Conservation (phyloP, 352 stramenopile genomes). For the Aphanomyces cochlioides region DNA sequence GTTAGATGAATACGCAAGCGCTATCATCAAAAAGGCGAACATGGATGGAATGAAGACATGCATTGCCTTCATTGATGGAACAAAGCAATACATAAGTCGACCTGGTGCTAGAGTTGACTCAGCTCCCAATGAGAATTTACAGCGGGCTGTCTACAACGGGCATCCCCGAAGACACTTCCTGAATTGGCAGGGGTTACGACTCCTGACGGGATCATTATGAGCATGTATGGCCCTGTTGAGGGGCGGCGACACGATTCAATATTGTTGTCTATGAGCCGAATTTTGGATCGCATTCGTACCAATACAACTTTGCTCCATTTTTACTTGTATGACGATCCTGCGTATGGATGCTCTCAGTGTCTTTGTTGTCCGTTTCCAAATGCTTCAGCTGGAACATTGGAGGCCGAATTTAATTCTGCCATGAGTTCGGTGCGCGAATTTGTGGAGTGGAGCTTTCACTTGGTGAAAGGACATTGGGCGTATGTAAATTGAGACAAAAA, state of each 20-base stretch:
- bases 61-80: constrained; percentile 31
- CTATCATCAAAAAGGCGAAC: background rate
- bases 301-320: background rate
- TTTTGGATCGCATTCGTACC: background rate
- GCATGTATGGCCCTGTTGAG: constrained; percentile 16
- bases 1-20: background rate
- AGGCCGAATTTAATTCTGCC: background rate
- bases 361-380: constrained; percentile 11
- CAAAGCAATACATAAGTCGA: background rate
- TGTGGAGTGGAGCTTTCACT: too few relatives aligned
- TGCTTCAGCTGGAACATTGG: background rate
- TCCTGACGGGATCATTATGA: constrained; percentile 12
- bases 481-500: background rate
- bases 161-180: constrained; percentile 7
- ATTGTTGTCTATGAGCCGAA: constrained; percentile 9
- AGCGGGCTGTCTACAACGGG: constrained; percentile 22
- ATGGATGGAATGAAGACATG: constrained; percentile 3
- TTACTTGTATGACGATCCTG: constrained; percentile 13
- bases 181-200: constrained; percentile 8
- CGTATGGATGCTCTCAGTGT: constrained; percentile 5
- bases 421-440: constrained; percentile 14
- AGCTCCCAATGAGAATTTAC: background rate
- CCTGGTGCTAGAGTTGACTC: background rate
- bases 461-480: too few relatives aligned
- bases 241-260: constrained; percentile 19